Percentiles rank a stretch among this genome's conserved stretches.
phyloP scores from a whole-genome alignment of 106 monocot genomes.

The Allium sativum region DNA sequence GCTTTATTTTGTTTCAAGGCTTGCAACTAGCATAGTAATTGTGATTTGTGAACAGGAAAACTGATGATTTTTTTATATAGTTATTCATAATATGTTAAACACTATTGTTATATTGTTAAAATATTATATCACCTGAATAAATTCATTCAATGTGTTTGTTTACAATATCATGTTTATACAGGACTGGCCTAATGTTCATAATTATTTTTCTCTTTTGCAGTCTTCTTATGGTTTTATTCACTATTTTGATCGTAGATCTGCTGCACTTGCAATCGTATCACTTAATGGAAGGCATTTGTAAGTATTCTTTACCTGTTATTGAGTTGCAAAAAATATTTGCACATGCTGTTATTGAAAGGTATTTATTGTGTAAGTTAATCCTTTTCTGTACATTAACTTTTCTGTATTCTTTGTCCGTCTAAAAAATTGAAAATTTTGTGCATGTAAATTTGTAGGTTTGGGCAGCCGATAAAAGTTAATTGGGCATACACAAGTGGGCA shows the following conservation, averaged over 20 bases:
- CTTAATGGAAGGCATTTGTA: conserved; percentile 72
- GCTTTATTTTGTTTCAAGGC: no score
- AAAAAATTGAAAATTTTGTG: neutral
- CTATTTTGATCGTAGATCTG: conserved; percentile 65
- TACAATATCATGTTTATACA: no score
- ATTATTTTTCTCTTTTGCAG: conserved; percentile 25
- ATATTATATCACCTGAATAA: no score
- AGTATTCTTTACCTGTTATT: conserved; percentile 6
- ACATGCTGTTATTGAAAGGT: no score
- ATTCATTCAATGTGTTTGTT: no score
- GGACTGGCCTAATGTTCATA: neutral
- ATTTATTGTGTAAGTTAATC: no score
- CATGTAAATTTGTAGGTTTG: conserved; percentile 40
- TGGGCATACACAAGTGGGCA: conserved; percentile 86
- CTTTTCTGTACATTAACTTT: neutral
- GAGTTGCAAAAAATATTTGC: neutral
- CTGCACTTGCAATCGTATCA: conserved; percentile 55
- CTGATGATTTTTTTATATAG: no score
- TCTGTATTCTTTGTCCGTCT: neutral
- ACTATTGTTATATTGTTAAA: no score
- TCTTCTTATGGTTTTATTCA: conserved; percentile 81
- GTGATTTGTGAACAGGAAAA: no score
- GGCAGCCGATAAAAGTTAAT: conserved; percentile 81
- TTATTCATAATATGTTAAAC: no score
- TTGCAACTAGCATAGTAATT: no score